Conservation (phyloP, 2,329 filamentous ascomycete species). For the Trichoderma aggressivum region DNA sequence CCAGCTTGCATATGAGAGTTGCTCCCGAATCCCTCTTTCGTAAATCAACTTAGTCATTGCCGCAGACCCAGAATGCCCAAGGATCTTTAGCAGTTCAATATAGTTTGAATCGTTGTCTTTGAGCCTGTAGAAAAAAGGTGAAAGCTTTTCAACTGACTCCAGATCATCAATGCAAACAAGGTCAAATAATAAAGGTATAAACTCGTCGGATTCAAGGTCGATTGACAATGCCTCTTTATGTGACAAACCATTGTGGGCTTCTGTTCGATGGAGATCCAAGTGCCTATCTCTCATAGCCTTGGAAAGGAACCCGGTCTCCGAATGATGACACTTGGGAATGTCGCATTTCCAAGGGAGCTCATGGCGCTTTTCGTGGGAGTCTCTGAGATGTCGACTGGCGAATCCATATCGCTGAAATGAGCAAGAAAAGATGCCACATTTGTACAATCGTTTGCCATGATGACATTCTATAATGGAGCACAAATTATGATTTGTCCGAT, state of each 20-base stretch:
- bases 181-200: background rate
- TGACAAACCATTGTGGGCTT: background rate
- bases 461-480: background rate
- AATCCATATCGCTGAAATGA: background rate
- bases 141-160: background rate
- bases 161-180: background rate
- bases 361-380: background rate
- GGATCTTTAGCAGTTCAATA: background rate
- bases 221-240: background rate
- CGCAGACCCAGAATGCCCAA: background rate
- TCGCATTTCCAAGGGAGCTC: background rate
- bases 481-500: background rate
- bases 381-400: background rate
- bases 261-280: background rate
- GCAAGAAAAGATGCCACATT: background rate
- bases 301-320: background rate
- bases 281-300: background rate
- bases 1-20: background rate
- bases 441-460: background rate
- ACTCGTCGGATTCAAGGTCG: background rate
- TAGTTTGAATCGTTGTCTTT: fast-evolving
- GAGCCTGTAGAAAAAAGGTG: background rate
- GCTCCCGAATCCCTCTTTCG: no score
- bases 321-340: background rate
- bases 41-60: background rate